phyloP scores from a whole-genome alignment of 148 eudicot genomes.

The Suaeda aralocaspica region DNA sequence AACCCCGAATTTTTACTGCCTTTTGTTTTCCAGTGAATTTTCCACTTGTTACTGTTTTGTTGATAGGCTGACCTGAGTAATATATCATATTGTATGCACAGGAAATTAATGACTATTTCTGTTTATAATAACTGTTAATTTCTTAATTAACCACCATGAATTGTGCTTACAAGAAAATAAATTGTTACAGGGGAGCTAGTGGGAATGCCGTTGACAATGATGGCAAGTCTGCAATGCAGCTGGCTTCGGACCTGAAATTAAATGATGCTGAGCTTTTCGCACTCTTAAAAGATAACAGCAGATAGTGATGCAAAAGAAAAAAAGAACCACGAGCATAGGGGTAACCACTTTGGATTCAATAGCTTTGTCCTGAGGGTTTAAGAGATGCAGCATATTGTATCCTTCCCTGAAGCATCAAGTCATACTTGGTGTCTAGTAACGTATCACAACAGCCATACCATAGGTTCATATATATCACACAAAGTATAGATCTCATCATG shows the following conservation, averaged over 20 bases:
- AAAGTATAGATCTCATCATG: neutral
- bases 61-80: too few species aligned
- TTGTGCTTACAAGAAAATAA: neutral
- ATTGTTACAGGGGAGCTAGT: slow-evolving; percentile 64
- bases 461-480: slow-evolving; percentile 11
- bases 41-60: too few species aligned
- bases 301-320: slow-evolving; percentile 27
- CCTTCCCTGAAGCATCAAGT: slow-evolving; percentile 17
- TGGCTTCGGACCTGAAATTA: slow-evolving; percentile 39
- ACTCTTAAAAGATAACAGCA: slow-evolving; percentile 48
- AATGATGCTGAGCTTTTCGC: slow-evolving; percentile 64
- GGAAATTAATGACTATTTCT: too few species aligned
- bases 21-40: too few species aligned
- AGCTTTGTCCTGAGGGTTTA: slow-evolving; percentile 14
- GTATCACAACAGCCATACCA: slow-evolving; percentile 5
- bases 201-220: slow-evolving; percentile 48
- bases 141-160: neutral
- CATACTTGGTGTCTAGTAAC: neutral
- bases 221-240: slow-evolving; percentile 65
- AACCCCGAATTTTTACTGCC: too few species aligned
- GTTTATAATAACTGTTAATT: neutral
- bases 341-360: neutral
- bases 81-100: too few species aligned
- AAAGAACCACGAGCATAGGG: slow-evolving; percentile 11
- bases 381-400: slow-evolving; percentile 12